Evolutionary conservation across 306 rosid species (phyloP).

Genomic region (Medicago arabica): DNA sequence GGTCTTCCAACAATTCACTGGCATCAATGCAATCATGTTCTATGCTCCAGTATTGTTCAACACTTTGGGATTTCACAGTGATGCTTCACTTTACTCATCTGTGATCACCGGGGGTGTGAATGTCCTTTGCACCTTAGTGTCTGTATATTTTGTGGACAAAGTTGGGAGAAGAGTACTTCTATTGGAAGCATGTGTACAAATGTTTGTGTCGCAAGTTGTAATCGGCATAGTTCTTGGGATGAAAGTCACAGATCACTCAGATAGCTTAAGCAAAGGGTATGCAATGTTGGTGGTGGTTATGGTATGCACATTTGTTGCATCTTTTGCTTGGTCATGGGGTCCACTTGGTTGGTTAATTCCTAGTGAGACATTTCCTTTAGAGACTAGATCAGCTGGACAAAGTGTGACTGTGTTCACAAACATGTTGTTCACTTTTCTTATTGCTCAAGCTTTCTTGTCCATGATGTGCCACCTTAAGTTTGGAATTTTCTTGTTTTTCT

Average conservation of each 20-base stretch:
- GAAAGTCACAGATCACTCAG: slow-evolving; percentile 50
- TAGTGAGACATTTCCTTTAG: slow-evolving; percentile 65
- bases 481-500: slow-evolving; percentile 68
- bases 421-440: slow-evolving; percentile 70
- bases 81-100: slow-evolving; percentile 63
- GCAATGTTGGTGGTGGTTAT: slow-evolving; percentile 61
- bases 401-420: slow-evolving; percentile 61
- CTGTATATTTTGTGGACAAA: slow-evolving; percentile 57
- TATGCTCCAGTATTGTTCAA: slow-evolving; percentile 71
- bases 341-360: slow-evolving; percentile 82
- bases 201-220: slow-evolving; percentile 63
- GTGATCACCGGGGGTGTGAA: slow-evolving; percentile 74
- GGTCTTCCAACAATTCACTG: slow-evolving; percentile 76
- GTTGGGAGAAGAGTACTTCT: slow-evolving; percentile 56
- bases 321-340: slow-evolving; percentile 86
- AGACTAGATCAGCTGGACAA: slow-evolving; percentile 69
- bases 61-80: slow-evolving; percentile 55
- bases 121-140: slow-evolving; percentile 62
- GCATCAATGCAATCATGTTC: slow-evolving; percentile 76
- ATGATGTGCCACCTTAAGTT: slow-evolving; percentile 61
- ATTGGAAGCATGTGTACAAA: slow-evolving; percentile 67
- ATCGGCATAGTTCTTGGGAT: slow-evolving; percentile 55
- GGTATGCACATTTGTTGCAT: slow-evolving; percentile 64
- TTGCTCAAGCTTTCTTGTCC: slow-evolving; percentile 67
- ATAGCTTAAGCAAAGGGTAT: slow-evolving; percentile 36